Percentiles rank a stretch among this genome's conserved stretches.
Evolutionary conservation across 164 flowering plant species (phyloP).

Genomic region (Berberis vulgaris): DNA sequence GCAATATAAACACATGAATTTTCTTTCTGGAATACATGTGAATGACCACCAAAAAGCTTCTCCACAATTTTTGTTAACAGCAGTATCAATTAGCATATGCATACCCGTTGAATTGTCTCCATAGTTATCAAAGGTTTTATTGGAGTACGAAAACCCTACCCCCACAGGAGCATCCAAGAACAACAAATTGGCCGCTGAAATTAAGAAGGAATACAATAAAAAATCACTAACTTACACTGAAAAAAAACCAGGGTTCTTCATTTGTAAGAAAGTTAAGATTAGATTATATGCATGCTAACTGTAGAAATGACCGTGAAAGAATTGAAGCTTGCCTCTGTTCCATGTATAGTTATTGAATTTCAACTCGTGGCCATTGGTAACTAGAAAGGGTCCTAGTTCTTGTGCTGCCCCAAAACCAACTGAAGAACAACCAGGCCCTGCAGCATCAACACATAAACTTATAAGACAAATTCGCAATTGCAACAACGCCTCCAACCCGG

Average conservation of each 20-base stretch:
- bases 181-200: conserved; percentile 43
- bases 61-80: not conserved
- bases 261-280: not conserved
- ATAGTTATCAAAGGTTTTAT: conserved; percentile 27
- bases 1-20: too few species aligned
- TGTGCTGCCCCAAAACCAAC: conserved; percentile 59
- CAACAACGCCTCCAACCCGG: too few species aligned
- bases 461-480: too few species aligned
- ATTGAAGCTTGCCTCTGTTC: conserved; percentile 34
- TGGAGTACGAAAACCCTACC: conserved; percentile 59
- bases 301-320: not conserved
- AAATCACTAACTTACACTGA: not conserved
- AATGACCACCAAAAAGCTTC: not conserved
- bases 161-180: conserved; percentile 58
- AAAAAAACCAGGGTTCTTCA: not conserved
- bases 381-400: conserved; percentile 62
- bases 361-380: conserved; percentile 35
- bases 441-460: not conserved
- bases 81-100: not conserved
- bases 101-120: conserved; percentile 48
- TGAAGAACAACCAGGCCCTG: conserved; percentile 84
- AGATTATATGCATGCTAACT: not conserved
- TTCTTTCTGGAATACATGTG: not conserved
- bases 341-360: conserved; percentile 41
- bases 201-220: not conserved